Evolutionary conservation across 2,329 filamentous ascomycete genomes (phyloP).

Genomic region (Teratosphaeria viscida): DNA sequence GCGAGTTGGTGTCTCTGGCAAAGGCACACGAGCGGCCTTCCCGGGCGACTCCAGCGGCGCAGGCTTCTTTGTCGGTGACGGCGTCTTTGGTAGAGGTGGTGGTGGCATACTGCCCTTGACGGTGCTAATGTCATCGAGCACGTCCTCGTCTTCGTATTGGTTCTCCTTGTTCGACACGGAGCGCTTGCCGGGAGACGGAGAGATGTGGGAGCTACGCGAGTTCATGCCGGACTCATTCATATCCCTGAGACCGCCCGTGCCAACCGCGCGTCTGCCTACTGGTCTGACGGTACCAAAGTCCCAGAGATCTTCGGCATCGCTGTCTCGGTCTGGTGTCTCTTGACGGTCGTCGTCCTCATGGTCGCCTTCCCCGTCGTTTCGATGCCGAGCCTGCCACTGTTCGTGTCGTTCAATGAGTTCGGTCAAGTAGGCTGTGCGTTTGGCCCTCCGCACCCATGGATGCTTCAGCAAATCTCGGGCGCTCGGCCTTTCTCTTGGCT

Average conservation of each 20-base stretch:
- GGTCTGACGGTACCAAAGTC: conserved; percentile 94
- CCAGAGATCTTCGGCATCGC: conserved; percentile 80
- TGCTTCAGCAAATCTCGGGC: conserved; percentile 82
- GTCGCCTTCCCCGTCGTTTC: conserved; percentile 56
- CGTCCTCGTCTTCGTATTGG: conserved; percentile 25
- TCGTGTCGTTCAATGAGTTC: conserved; percentile 88
- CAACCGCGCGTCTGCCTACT: conserved; percentile 46
- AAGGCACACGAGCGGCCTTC: conserved; percentile 33
- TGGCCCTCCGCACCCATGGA: conserved; percentile 80
- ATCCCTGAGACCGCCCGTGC: conserved; percentile 50
- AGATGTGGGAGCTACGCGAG: conserved; percentile 42
- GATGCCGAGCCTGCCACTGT: conserved; percentile 75
- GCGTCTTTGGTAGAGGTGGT: conserved; percentile 27
- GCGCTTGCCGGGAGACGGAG: conserved; percentile 29
- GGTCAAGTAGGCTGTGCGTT: conserved; percentile 92
- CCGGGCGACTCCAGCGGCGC: conserved; percentile 27
- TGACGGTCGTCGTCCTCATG: conserved; percentile 41
- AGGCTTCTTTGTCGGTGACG: conserved; percentile 34
- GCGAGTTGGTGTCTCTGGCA: conserved; percentile 38
- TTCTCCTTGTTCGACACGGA: conserved; percentile 27
- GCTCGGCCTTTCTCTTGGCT: conserved; percentile 78
- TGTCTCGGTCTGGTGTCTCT: conserved; percentile 31
- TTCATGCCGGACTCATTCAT: conserved; percentile 79
- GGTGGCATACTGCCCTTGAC: conserved; percentile 21
- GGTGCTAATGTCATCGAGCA: conserved; percentile 13